Base-by-base conservation (phyloP, 345 rosid genomes). In the Rhodamnia argentea region DNA sequence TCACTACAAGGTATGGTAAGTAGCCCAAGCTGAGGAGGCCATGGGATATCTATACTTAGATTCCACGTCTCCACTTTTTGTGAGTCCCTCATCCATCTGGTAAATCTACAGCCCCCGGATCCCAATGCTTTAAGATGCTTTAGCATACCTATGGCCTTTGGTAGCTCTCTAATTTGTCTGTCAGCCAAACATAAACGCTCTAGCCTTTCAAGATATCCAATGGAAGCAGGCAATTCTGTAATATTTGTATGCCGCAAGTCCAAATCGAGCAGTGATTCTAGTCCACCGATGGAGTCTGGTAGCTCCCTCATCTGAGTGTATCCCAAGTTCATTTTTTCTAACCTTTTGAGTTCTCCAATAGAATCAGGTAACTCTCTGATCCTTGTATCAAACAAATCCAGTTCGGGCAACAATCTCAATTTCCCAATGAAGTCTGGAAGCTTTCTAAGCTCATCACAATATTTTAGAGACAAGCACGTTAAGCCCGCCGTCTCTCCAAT, bases 401-500 rank as follows among this genome's bases (percentile, higher is more conserved):
- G n/a, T 23, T 11, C 32, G 0, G n/a, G 32, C 32, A 59, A n/a
- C 0, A 3, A 59, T 5, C 16, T n/a, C 0, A 59, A 12, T 59
- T 59, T 59, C 4, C 64, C 4, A 1, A 59, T 5, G 18, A 32
- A 59, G 64, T 59, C 1, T 2, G 32, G 70, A 59, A 59, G 70
- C 37, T n/a, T 59, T 59, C 37, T n/a, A 13, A 59, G 2, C 4
- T 1, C 3, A 59, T 59, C 0, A n/a, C 37, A 59, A 2, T 59
- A 0, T 6, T 5, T 0, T 59, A 59, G n/a, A n/a, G 70, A 59
- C 3, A 59, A n/a, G 37, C 70, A 59, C 0, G 0, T 59, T 4
- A 59, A 0, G 16, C 16, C 0, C 0, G 4, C 70, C 23, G 4
- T 24, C 62, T 58, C 62, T 11, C 14, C 1, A n/a, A 59, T 59